Percentiles rank a stretch among this genome's conserved stretches.
These are phyloP conservation scores for Lentinula novae-zelandiae DNA, from an alignment of 1,284 basidiomycete genomes.

Conservation along the genomic window DNA sequence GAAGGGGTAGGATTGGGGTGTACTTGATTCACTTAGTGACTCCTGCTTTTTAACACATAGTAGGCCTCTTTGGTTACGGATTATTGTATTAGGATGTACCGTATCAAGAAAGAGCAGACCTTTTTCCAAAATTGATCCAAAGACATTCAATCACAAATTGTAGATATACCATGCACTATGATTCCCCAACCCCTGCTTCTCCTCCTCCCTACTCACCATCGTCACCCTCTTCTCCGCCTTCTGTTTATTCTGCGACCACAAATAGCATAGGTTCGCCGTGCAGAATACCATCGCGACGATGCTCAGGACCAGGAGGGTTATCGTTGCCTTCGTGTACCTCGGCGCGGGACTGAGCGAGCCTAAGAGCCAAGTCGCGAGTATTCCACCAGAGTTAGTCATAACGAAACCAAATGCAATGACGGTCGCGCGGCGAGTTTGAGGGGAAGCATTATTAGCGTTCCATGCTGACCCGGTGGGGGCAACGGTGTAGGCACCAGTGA, in stretches of 20 bases:
- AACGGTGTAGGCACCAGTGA: constrained; percentile 40
- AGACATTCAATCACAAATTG: constrained; percentile 19
- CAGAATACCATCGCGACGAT: constrained; percentile 26
- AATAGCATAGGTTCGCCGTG: constrained; percentile 25
- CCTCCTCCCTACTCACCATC: constrained; percentile 16
- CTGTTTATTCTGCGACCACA: constrained; percentile 32
- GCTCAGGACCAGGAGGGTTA: constrained; percentile 31
- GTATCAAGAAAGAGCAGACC: background rate
- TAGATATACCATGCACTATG: constrained; percentile 37
- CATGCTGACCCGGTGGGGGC: constrained; percentile 46
- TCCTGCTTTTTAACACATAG: too few species aligned
- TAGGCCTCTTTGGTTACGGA: too few species aligned
- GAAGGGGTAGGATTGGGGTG: too few species aligned
- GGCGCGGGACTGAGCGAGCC: constrained; percentile 38
- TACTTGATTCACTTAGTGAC: too few species aligned
- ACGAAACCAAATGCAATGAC: constrained; percentile 54
- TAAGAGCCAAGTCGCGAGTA: constrained; percentile 54
- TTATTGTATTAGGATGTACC: too few species aligned
- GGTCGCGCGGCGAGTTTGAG: constrained; percentile 51
- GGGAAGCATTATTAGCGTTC: constrained; percentile 56
- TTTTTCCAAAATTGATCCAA: background rate
- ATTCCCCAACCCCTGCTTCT: constrained; percentile 31
- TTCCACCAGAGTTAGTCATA: constrained; percentile 53
- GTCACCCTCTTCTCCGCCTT: constrained; percentile 26
- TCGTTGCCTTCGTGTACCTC: constrained; percentile 34